These are phyloP conservation scores for Eimeria necatrix DNA, from an alignment of 169 alveolate species.

Conservation along the genomic window DNA sequence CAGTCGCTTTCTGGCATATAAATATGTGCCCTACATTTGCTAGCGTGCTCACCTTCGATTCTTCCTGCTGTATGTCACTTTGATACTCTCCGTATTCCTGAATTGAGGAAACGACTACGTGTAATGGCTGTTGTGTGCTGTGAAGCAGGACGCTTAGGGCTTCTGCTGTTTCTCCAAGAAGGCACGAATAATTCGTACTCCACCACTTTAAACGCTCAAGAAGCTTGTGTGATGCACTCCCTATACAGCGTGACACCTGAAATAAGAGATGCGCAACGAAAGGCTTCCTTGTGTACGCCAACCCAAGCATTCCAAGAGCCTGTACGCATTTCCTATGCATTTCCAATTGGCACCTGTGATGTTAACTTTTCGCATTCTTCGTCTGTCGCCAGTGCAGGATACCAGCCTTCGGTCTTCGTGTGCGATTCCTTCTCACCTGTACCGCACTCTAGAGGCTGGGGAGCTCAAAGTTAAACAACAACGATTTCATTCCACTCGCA, in stretches of 20 bases:
- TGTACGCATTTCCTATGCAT: background rate
- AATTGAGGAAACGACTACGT: conserved; percentile 82
- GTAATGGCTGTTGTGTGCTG: conserved; percentile 82
- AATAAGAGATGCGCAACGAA: background rate
- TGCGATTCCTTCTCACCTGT: conserved; percentile 2
- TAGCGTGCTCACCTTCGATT: conserved; percentile 68
- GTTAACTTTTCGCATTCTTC: conserved; percentile 80
- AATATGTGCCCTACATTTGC: background rate
- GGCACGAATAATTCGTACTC: conserved; percentile 85
- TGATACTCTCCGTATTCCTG: conserved; percentile 85
- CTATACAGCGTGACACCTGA: conserved; percentile 65
- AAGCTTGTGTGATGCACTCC: conserved; percentile 76
- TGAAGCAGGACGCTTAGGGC: conserved; percentile 82
- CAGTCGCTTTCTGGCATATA: background rate
- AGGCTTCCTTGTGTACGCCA: background rate
- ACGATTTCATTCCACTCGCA: too few species aligned
- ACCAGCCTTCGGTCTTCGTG: conserved; percentile 24
- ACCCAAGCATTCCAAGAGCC: background rate
- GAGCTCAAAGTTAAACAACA: too few species aligned
- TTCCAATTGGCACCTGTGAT: conserved; percentile 50
- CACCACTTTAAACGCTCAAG: conserved; percentile 85
- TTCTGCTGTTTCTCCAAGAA: conserved; percentile 83
- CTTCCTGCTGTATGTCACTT: conserved; percentile 86
- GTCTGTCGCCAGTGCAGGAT: conserved; percentile 80
- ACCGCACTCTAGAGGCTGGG: background rate